A percentile compares a stretch with the other conserved stretches of the same genome.
Conservation (phyloP, 2,329 filamentous ascomycete species). For the Gaeumannomyces sp. region DNA sequence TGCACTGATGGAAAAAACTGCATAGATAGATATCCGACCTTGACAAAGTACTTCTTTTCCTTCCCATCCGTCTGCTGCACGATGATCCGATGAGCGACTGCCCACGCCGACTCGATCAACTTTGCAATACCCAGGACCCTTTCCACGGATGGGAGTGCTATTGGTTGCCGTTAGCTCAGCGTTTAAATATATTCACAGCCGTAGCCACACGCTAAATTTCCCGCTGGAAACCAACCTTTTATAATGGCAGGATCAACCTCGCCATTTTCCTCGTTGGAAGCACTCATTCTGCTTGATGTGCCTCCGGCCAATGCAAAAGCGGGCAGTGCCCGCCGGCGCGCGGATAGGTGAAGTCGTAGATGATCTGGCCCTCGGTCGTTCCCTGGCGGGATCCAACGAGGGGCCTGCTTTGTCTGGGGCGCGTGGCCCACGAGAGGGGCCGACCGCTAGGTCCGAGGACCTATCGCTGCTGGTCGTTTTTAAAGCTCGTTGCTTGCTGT, state of each 20-base stretch:
- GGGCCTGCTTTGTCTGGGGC: no score
- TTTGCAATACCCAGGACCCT: conserved; percentile 16
- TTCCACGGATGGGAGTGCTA: conserved; percentile 16
- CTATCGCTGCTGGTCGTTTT: no score
- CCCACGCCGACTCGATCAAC: conserved; percentile 21
- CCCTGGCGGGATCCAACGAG: no score
- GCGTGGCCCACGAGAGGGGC: no score
- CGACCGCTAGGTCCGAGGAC: no score
- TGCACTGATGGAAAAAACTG: not conserved
- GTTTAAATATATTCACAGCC: not conserved
- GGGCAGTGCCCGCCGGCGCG: no score
- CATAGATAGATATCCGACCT: conserved; percentile 13
- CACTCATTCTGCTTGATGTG: no score
- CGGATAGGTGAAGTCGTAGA: no score
- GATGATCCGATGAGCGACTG: conserved; percentile 19
- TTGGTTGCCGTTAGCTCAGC: not conserved
- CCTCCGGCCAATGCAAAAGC: no score
- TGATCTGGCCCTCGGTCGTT: no score
- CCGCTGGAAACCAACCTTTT: not conserved
- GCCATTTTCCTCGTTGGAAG: not conserved
- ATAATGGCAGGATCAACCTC: conserved; percentile 2
- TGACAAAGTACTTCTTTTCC: conserved; percentile 24
- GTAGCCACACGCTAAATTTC: not conserved
- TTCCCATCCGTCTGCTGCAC: conserved; percentile 17
- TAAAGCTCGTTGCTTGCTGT: no score